phyloP scores from a whole-genome alignment of 2,329 filamentous ascomycete species.

The Hirsutella rhossiliensis region DNA sequence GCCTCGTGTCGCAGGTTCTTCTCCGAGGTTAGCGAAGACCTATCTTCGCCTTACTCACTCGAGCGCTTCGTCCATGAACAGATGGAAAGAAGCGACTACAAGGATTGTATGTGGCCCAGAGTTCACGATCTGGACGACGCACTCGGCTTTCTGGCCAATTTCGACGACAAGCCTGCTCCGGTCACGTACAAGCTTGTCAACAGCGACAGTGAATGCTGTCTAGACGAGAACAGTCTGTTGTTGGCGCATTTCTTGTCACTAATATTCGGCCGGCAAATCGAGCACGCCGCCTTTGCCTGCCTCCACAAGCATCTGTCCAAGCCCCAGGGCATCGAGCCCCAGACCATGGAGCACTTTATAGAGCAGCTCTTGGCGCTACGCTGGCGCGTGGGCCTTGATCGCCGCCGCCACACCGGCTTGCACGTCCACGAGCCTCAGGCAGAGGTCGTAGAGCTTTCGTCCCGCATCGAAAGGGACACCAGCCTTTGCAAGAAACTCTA shows the following conservation, averaged over 20 bases:
- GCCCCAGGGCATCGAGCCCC: neutral
- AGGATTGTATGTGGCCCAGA: neutral
- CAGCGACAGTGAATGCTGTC: too few species aligned
- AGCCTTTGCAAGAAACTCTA: neutral
- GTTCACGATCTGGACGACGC: neutral
- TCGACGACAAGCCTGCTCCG: neutral
- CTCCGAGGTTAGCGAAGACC: neutral
- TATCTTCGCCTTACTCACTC: neutral
- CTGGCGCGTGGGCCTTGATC: neutral
- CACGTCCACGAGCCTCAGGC: neutral
- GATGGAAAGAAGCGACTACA: neutral
- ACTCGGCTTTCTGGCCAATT: neutral
- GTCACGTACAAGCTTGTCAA: neutral
- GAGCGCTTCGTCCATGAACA: neutral
- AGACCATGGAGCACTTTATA: neutral
- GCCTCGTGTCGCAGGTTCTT: neutral
- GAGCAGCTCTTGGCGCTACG: neutral
- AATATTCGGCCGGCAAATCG: neutral
- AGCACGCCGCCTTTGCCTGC: neutral
- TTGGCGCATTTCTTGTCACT: neutral
- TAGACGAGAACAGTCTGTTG: neutral
- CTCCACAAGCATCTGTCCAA: neutral
- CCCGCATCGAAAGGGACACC: neutral
- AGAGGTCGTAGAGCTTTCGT: neutral
- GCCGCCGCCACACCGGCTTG: neutral